Evolutionary conservation across 192 early-diverging fungal genomes (phyloP).

Genomic region (Podila minutissima): DNA sequence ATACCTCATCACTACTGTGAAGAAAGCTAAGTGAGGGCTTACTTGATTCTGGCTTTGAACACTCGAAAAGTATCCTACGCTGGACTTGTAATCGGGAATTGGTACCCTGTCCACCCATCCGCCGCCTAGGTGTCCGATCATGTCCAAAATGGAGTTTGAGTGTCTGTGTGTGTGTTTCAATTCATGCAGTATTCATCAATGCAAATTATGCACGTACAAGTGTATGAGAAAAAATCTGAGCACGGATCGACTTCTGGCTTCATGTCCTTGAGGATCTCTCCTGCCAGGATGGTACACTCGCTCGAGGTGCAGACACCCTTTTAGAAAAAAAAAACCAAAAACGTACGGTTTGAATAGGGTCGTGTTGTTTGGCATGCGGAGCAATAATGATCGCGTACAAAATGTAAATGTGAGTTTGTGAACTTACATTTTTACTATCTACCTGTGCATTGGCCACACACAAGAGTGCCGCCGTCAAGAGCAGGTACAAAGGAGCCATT

Average conservation of each 20-base stretch:
- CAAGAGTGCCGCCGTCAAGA: too few relatives aligned
- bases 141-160: neutral
- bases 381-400: too few relatives aligned
- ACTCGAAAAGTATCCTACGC: conserved; percentile 52
- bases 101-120: conserved; percentile 61
- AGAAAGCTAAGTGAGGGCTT: conserved; percentile 3
- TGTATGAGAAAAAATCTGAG: conserved; percentile 73
- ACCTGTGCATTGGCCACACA: too few relatives aligned
- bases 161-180: neutral
- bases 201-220: conserved; percentile 52
- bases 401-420: too few relatives aligned
- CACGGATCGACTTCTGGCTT: conserved; percentile 70
- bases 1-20: too few relatives aligned
- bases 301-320: conserved; percentile 60
- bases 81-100: conserved; percentile 71
- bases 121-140: conserved; percentile 49
- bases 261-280: conserved; percentile 61
- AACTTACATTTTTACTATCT: too few relatives aligned
- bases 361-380: too few relatives aligned
- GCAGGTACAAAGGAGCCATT: too few relatives aligned
- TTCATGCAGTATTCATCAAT: too few relatives aligned
- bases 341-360: too few relatives aligned
- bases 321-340: too few relatives aligned
- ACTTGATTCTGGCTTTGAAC: conserved; percentile 58
- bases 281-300: conserved; percentile 65